Conservation (phyloP, 2,329 filamentous ascomycete species). For the Sclerotinia subarctica region DNA sequence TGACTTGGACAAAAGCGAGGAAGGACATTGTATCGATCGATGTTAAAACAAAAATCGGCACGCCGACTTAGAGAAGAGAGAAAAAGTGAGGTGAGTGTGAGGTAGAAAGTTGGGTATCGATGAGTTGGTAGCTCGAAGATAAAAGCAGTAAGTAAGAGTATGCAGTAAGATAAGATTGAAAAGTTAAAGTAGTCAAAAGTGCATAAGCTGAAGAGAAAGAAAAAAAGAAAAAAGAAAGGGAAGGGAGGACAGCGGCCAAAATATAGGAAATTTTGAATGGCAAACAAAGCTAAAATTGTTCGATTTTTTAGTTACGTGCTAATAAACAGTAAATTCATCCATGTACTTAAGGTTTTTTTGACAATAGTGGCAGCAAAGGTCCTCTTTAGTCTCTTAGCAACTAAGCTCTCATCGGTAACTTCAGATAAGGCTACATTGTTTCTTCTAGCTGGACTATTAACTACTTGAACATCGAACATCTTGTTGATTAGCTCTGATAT, state of each 20-base stretch:
- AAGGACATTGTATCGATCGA: constrained; percentile 16
- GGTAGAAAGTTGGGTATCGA: neutral
- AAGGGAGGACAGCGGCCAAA: neutral
- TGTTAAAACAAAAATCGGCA: constrained; percentile 16
- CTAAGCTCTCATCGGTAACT: neutral
- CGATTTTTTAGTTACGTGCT: neutral
- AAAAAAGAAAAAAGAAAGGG: neutral
- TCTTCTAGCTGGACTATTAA: neutral
- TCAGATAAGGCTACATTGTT: neutral
- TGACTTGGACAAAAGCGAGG: neutral
- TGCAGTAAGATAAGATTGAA: neutral
- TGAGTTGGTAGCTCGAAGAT: constrained; percentile 20
- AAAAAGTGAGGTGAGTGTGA: neutral
- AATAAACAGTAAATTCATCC: neutral
- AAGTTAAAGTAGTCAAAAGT: constrained; percentile 5
- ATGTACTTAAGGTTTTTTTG: neutral
- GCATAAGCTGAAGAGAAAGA: neutral
- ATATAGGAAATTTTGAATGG: neutral
- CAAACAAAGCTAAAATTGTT: neutral
- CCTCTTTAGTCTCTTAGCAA: neutral
- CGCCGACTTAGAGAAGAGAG: constrained; percentile 3
- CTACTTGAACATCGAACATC: neutral
- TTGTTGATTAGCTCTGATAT: neutral
- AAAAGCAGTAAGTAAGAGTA: constrained; percentile 5
- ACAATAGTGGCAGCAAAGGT: too few relatives aligned